Base-by-base conservation (phyloP, 805 yeast genomes). In the Kazachstania viticola region DNA sequence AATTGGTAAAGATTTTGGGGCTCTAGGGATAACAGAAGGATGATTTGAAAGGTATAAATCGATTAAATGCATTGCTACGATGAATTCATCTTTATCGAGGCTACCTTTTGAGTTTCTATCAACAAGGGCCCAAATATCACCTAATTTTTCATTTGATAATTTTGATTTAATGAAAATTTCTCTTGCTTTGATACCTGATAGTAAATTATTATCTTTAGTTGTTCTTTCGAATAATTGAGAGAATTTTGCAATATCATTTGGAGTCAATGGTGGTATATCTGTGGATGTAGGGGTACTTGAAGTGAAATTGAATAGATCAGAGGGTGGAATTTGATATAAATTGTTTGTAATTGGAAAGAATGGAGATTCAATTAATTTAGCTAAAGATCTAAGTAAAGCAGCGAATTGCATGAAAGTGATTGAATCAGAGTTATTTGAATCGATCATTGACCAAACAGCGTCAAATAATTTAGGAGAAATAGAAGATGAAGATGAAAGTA, bases 41-140 rank as follows among this genome's bases (percentile, higher is more conserved):
- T 73, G 71, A 48, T 84, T 63, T 17, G 79, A 62, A 39, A 84
- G 73, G 12, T 45, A 34, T 24, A 54, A 34, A 53, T 88, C 96
- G 41, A 91, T 82, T 48, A 91, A 66, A 56, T 82, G 94, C 97
- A 91, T 88, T 7, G 97, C 96, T 43, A 88, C 69, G 27, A 82
- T 71, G 45, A 91, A 91, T 51, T 83, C 85, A 15, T 75, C 66
- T 49, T 75, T 71, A 34, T 70, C 65, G 45, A 91, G 70, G 34
- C 69, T 66, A 5, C 98, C 98, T 2, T 68, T 56, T 45, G 74
- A 75, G 31, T 71, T 69, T 35, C 74, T 71, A 53, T 91, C 98
- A 23, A 79, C 87, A 36, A 88, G 64, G 32, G 68, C 69, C 98
- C 98, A 91, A 37, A 91, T 78, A 49, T 75, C 78, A 36, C 93